Base-by-base conservation (phyloP, 345 rosid species). In the Turnera subulata region DNA sequence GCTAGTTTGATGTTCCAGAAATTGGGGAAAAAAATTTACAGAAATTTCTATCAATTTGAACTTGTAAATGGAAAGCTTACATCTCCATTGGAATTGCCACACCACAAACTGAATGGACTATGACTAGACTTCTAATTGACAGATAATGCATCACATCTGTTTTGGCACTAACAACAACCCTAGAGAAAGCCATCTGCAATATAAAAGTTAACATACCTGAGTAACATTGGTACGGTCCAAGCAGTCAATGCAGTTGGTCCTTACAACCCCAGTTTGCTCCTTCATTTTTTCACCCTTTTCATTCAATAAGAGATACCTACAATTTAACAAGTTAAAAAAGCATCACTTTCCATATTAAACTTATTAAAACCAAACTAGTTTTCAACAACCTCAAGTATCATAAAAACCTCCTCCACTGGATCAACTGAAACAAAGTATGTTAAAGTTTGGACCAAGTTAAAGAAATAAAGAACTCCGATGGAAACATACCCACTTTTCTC, bases 231-330 rank as follows among this genome's bases (percentile, higher is more conserved):
- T 93, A 64, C 97, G 96, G 71, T 93, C 99, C 64, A 93, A 82
- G 83, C 99, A 93, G 76, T 93, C 99, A 38, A 93, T 89, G 74
- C 99, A 93, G 69, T 93, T 93, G 59, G 97, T 79, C 81, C 99
- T 85, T 21, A 83, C 95, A 76, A 89, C 75, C 62, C 96, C 98
- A 66, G 70, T 77, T 77, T 93, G 99, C 79, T 89, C 95, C 77
- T 85, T 89, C 85, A 84, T 82, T 78, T 87, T 93, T 68, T 93
- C 99, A 66, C 88, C 83, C 77, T 88, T 93, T 54, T 89, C 97
- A 65, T 87, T 89, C 75, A 85, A 58, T 58, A 93, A 73, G 73
- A 89, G 81, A 65, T 89, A 92, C 78, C 98, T 92, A 76, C 39
- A 29, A 29, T 29, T 29, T 8, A 29, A 29, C 5, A 29, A 29